Conservation (phyloP, 805 yeast genomes). For the Suhomyces pyralidae region DNA sequence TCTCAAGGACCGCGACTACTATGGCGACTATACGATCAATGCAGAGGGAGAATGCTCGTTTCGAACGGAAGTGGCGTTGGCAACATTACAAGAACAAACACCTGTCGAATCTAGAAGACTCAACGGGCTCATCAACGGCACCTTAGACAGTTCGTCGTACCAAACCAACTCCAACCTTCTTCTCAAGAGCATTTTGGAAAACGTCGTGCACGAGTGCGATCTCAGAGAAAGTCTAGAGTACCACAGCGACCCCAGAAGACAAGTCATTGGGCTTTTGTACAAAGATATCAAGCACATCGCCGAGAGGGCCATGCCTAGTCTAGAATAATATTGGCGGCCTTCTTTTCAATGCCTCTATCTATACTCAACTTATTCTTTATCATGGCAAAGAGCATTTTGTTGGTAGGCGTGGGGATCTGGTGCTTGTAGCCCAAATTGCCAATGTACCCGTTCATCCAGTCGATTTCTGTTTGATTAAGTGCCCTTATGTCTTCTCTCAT, state of each 20-base stretch:
- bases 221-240: constrained; percentile 14
- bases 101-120: constrained; percentile 30
- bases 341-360: constrained; percentile 25
- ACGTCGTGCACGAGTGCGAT: constrained; percentile 23
- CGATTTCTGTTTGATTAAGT: constrained; percentile 68
- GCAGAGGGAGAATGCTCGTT: constrained; percentile 55
- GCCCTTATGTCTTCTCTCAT: constrained; percentile 66
- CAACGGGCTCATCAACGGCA: constrained; percentile 44
- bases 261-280: constrained; percentile 23
- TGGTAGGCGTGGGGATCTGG: constrained; percentile 44
- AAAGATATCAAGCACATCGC: constrained; percentile 26
- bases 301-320: constrained; percentile 3
- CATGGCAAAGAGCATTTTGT: constrained; percentile 44
- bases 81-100: constrained; percentile 43
- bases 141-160: constrained; percentile 40
- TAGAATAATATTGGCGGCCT: constrained; percentile 3
- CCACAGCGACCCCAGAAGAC: constrained; percentile 15
- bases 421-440: constrained; percentile 50
- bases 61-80: constrained; percentile 73
- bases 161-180: constrained; percentile 26
- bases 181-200: constrained; percentile 30
- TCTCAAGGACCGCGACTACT: constrained; percentile 54
- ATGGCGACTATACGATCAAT: constrained; percentile 70
- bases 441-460: constrained; percentile 80
- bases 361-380: constrained; percentile 39